These are phyloP conservation scores for Hibiscus trionum DNA, from an alignment of 345 rosid species.

Conservation along the genomic window DNA sequence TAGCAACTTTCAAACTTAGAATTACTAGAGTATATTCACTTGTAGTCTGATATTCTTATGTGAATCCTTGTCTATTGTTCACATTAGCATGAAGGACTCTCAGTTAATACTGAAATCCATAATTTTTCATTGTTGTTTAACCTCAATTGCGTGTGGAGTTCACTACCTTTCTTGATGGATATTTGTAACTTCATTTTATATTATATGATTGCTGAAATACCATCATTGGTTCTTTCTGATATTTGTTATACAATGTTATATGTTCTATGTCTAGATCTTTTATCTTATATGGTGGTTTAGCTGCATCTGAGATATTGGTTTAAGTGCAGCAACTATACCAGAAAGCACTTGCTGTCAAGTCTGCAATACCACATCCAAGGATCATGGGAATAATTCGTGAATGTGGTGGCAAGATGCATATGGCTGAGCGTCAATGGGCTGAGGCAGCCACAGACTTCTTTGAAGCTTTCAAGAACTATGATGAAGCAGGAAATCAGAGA, in stretches of 20 bases:
- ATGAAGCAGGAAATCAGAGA: conserved; percentile 99
- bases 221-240: background rate
- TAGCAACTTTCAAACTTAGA: background rate
- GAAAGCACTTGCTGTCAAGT: conserved; percentile 96
- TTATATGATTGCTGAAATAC: conserved; percentile 1
- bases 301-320: conserved; percentile 14
- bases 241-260: background rate
- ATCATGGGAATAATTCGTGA: conserved; percentile 99
- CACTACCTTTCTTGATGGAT: background rate
- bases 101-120: background rate
- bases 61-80: background rate
- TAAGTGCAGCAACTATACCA: conserved; percentile 85
- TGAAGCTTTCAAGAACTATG: conserved; percentile 98
- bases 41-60: background rate
- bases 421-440: conserved; percentile 99
- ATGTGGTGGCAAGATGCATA: conserved; percentile 99
- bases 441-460: conserved; percentile 99
- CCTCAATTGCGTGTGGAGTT: background rate
- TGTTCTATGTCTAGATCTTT: background rate
- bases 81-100: background rate
- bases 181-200: background rate
- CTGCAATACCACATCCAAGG: conserved; percentile 99
- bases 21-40: background rate
- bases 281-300: conserved; percentile 10
- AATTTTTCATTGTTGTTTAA: background rate